Evolutionary conservation across 768 basidiomycete species (phyloP), one percentile per base, ranked within the genome.

Genomic region (Cubamyces sp.): DNA sequence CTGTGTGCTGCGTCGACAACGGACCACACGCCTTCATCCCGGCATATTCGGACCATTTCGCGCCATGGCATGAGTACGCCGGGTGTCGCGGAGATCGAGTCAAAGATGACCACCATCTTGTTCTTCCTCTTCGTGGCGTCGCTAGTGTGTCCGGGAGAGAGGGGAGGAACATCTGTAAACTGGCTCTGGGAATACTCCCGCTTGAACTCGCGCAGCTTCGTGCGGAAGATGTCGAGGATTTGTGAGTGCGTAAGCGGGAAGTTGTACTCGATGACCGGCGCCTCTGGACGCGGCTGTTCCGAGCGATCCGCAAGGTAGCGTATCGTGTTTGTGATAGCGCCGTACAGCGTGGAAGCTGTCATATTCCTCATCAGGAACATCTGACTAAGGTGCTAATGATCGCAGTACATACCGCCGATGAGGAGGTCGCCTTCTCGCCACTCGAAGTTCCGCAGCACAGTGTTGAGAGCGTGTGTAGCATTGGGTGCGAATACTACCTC

Each of bases 1-100:
- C 85, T 82, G 68, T 94, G 92, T 5, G 92, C 92, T 1, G 83
- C 93, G 67, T 95, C 93, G 16, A 95, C 73, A n/a, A 94, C 66
- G 39, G 82, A 87, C 73, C 82, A 82, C 0, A 87, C 80, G 0
- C 84, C 83, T 41, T 87, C 84, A 62, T 87, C 80, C 54, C 79
- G 77, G 69, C 87, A 88, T 18, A 91, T 74, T 3, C 78, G 71
- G 0, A 88, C 84, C 72, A 92, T 79, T 60, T 84, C 82, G 70
- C 85, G 77, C 92, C 90, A 93, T 0, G 92, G 92, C 59, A 90
- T 74, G 3, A 76, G 69, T 5, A 82, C 77, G 0, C 86, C 90
- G 0, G 91, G 91, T 30, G 75, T 78, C 8, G 88, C 82, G 4
- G 77, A 73, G 49, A 94, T 87, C 34, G 78, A 74, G 70, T 94